Conservation (phyloP, 192 early-diverging fungal species). For the Entomortierella beljakovae region DNA sequence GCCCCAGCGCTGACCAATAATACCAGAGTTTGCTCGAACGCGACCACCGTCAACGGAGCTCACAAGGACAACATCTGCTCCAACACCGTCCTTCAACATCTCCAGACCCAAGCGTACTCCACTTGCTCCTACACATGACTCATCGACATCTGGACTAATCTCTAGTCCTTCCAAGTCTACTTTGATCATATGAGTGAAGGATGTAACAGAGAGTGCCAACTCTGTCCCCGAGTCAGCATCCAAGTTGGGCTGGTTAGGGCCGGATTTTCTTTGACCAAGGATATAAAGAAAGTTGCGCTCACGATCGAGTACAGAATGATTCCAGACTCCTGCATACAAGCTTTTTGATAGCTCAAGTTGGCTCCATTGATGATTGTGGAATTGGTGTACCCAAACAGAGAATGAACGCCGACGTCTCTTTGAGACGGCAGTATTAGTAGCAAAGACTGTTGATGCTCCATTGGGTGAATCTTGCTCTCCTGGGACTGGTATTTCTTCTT, state of each 20-base stretch:
- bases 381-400: slow-evolving; percentile 45
- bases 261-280: slow-evolving; percentile 19
- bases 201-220: background rate
- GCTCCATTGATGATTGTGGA: slow-evolving; percentile 47
- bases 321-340: slow-evolving; percentile 24
- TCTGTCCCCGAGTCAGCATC: background rate
- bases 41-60: slow-evolving; percentile 48
- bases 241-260: background rate
- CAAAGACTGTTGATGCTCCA: background rate
- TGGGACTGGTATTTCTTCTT: background rate
- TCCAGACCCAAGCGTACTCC: slow-evolving; percentile 34
- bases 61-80: slow-evolving; percentile 39
- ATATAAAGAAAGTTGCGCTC: slow-evolving; percentile 32
- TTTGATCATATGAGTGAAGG: slow-evolving; percentile 33
- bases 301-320: slow-evolving; percentile 28
- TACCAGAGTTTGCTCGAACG: slow-evolving; percentile 41
- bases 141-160: slow-evolving; percentile 38
- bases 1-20: slow-evolving; percentile 52
- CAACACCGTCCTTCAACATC: slow-evolving; percentile 45
- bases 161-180: slow-evolving; percentile 46
- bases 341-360: slow-evolving; percentile 48
- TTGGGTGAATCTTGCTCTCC: background rate
- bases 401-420: slow-evolving; percentile 4
- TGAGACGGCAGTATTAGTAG: background rate
- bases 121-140: slow-evolving; percentile 26